Evolutionary conservation across 1,139 yeast species (phyloP), one percentile per base, ranked within the genome.

Genomic region (Suhomyces ambrosiae): DNA sequence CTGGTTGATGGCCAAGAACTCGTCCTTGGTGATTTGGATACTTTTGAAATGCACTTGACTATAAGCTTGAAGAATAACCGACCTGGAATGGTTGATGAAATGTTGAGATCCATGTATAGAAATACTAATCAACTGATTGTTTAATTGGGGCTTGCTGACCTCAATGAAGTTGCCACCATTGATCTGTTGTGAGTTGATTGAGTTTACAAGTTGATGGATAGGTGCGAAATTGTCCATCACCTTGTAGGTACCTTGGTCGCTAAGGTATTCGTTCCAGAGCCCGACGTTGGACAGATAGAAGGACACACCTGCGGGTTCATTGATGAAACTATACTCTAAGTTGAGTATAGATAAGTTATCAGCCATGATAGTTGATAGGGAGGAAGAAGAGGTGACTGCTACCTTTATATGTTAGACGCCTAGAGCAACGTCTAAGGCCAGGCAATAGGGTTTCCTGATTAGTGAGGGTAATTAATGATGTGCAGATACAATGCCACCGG

Each of bases 301-400:
- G 13, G 51, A 48, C 21, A 43, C 38, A 18, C 46, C 48, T 18
- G 46, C 48, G 12, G 73, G 68, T 39, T 60, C 60, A 23, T 61
- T 48, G 36, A 68, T 49, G 46, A 58, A 66, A 31, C 67, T 61
- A 48, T 71, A 69, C 46, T 64, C 68, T 39, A 71, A 56, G 27
- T 69, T 68, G 42, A 65, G 57, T 18, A 56, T 41, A 31, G 53
- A 49, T 27, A 53, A 43, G 43, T 51, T 49, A 30, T 48, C 53
- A 40, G 39, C 14, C 43, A 45, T 45, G 32, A 12, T 31, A 23
- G 26, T 8, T 13, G 30, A 23, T 16, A 11, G 7, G 16, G 15
- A 13, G 23, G 21, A 16, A 17, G 14, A 19, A n/a, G 26, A 10
- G n/a, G n/a, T 9, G 17, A 9, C 12, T 14, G 19, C n/a, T 15